Base-by-base conservation (phyloP, 2,329 filamentous ascomycete genomes). In the Eurotiales sp. region DNA sequence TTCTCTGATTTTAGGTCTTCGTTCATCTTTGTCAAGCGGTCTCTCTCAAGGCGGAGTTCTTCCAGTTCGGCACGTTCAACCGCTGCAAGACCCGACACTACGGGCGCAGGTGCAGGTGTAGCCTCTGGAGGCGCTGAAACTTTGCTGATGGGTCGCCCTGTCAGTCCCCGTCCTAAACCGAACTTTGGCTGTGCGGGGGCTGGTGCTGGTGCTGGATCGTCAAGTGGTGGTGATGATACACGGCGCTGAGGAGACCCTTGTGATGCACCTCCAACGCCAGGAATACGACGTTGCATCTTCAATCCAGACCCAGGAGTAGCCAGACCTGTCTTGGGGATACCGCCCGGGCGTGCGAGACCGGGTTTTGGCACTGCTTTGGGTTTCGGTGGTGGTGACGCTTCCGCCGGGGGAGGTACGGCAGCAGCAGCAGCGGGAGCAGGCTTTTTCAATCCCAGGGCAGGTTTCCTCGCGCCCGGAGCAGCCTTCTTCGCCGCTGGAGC, bases 51-150 rank as follows among this genome's bases (percentile, higher is more conserved):
- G 32, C 91, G 86, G 11, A 97, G 80, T 64, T 96, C 91, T 58
- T 95, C 90, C 1, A 99, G 76, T 67, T 99, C 92, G n/a, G 90
- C 88, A 39, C 88, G 83, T 65, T 99, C 93, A n/a, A 88, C 78
- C 8, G 86, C 80, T 17, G 85, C 82, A 43, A 96, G 77, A 0
- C 87, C 87, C 34, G 82, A 84, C 3, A 79, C 21, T 14, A 43
- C 46, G 17, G 53, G 50, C 17, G 50, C 71, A 0, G 85, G 58
- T 48, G 70, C 57, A 30, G 77, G 72, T 1, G 79, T 69, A 12
- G 79, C 75, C 14, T 76, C 67, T 34, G 65, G 68, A 1, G 79
- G 69, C 2, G 68, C 59, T 32, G 70, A 53, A 43, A 65, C 52
- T 66, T 93, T 95, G 12, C 87, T 85, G 11, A 99, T 79, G 0